Conservation (phyloP, 257 asterid species). For the Solanum sejunctum region DNA sequence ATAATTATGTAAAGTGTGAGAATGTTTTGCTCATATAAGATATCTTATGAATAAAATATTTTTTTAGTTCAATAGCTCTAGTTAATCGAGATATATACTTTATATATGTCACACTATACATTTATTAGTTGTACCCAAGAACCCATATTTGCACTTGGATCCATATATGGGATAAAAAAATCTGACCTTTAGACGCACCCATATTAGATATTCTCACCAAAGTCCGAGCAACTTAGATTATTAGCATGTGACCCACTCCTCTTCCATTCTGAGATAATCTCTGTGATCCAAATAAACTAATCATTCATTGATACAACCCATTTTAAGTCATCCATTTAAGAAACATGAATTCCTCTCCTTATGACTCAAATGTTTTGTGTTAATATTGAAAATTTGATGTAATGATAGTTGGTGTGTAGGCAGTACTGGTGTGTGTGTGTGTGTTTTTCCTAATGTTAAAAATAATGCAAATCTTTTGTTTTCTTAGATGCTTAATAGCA, state of each 20-base stretch:
- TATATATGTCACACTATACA: background rate
- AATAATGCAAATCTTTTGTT: background rate
- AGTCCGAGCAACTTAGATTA: background rate
- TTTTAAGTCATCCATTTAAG: background rate
- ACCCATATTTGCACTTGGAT: background rate
- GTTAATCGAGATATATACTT: background rate
- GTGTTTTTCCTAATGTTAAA: background rate
- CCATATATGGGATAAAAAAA: background rate
- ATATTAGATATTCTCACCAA: background rate
- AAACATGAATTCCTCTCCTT: background rate
- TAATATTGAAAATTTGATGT: background rate
- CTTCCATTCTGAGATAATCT: background rate
- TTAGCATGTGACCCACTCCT: background rate
- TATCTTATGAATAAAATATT: background rate
- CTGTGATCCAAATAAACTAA: background rate
- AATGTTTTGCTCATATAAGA: background rate
- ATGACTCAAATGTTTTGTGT: background rate
- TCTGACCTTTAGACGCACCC: background rate
- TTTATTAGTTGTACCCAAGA: background rate
- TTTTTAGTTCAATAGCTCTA: background rate
- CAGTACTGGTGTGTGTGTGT: background rate
- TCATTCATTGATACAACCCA: background rate
- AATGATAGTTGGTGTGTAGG: background rate
- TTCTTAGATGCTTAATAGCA: background rate
- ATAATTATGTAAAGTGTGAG: background rate